These are phyloP conservation scores for Mycosphaerella arachidis DNA, from an alignment of 2,329 filamentous ascomycete species.

Conservation along the genomic window DNA sequence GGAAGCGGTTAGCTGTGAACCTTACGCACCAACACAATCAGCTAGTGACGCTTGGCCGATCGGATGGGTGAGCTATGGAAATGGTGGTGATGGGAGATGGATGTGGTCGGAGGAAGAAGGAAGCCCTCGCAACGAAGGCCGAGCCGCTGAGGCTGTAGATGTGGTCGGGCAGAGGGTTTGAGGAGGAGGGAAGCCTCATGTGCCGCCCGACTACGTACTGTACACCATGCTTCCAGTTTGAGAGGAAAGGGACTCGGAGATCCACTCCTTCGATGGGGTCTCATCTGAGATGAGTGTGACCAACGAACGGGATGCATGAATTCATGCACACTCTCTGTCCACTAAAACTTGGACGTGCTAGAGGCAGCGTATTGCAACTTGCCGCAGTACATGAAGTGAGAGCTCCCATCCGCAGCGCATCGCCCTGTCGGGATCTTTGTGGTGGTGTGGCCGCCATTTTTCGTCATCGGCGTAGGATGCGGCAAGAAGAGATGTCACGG, in stretches of 20 bases:
- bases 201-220: not conserved
- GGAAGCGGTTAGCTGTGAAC: not conserved
- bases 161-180: not conserved
- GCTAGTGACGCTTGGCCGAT: not conserved
- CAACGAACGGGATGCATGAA: not conserved
- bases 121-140: not conserved
- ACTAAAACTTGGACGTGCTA: not conserved
- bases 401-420: not conserved
- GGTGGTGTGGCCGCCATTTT: not conserved
- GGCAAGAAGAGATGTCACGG: not conserved
- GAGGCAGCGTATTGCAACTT: not conserved
- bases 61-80: not conserved
- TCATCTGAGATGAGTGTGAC: not conserved
- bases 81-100: not conserved
- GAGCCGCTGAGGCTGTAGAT: not conserved
- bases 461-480: not conserved
- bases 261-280: not conserved
- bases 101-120: not conserved
- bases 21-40: not conserved
- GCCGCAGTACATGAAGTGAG: not conserved
- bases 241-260: not conserved
- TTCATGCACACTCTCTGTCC: not conserved
- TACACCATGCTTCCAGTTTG: not conserved
- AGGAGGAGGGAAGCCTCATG: not conserved
- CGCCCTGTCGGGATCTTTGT: not conserved